Conservation (phyloP, 805 yeast species). For the Candida ulmi region DNA sequence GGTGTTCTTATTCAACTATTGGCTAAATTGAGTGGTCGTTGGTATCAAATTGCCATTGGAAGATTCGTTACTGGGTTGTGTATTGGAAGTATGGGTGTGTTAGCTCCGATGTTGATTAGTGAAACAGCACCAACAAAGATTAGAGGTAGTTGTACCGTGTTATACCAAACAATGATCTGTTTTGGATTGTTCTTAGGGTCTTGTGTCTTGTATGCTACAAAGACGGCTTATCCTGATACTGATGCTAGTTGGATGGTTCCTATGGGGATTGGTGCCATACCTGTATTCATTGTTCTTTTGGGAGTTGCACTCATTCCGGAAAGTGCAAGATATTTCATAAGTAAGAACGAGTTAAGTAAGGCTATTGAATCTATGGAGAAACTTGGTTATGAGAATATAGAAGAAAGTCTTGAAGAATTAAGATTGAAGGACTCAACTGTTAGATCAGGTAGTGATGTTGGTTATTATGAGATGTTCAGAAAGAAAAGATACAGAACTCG, state of each 20-base stretch:
- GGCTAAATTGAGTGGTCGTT: conserved; percentile 33
- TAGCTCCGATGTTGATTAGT: conserved; percentile 65
- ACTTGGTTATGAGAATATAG: conserved; percentile 40
- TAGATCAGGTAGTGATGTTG: conserved; percentile 28
- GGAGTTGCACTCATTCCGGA: conserved; percentile 68
- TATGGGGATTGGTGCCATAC: conserved; percentile 38
- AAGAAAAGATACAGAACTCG: conserved; percentile 19
- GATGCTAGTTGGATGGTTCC: conserved; percentile 70
- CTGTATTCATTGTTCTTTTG: conserved; percentile 39
- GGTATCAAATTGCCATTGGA: conserved; percentile 64
- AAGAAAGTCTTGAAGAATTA: conserved; percentile 5
- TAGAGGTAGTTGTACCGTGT: conserved; percentile 62
- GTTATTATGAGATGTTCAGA: conserved; percentile 42
- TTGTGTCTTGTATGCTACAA: conserved; percentile 54
- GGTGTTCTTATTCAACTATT: conserved; percentile 59
- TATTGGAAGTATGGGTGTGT: conserved; percentile 68
- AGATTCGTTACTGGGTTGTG: conserved; percentile 67
- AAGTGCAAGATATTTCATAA: conserved; percentile 56
- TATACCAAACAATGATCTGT: conserved; percentile 60
- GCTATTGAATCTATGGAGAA: conserved; percentile 49
- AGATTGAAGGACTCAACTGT: conserved; percentile 5
- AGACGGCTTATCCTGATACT: conserved; percentile 23
- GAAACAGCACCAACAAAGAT: conserved; percentile 62
- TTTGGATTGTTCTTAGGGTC: conserved; percentile 64
- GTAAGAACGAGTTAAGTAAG: conserved; percentile 40